Evolutionary conservation across 805 yeast species (phyloP).

Genomic region (Lachancea waltii): DNA sequence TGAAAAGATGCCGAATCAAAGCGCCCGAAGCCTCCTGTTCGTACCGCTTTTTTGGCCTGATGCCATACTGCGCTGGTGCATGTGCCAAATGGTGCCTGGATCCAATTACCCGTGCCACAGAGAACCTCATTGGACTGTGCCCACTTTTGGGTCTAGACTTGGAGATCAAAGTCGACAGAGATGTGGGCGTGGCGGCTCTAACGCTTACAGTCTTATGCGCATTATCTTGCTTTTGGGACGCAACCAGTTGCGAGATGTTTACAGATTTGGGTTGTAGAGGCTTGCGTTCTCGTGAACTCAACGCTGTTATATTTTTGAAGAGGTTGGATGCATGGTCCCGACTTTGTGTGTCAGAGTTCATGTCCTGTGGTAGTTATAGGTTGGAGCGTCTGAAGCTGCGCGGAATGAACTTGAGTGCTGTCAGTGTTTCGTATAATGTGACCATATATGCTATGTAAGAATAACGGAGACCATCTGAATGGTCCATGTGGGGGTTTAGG

Average conservation of each 20-base stretch:
- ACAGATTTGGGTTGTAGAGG: constrained; percentile 5
- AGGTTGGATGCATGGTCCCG: constrained; percentile 6
- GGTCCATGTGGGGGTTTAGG: background rate
- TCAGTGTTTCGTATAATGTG: no score
- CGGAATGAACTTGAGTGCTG: no score
- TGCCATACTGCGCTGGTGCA: background rate
- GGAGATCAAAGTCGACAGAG: background rate
- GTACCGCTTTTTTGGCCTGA: background rate
- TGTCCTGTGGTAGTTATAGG: no score
- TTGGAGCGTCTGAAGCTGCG: background rate
- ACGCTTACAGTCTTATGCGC: background rate
- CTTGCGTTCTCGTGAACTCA: background rate
- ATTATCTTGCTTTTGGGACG: background rate
- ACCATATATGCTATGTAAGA: no score
- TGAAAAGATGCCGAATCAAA: constrained; percentile 1
- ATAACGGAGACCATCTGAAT: background rate
- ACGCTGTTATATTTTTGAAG: background rate
- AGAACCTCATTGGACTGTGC: background rate
- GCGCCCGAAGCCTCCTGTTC: background rate
- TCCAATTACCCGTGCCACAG: background rate
- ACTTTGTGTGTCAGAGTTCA: constrained; percentile 11
- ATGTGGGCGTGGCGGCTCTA: background rate
- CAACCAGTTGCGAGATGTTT: constrained; percentile 6
- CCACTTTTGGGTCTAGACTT: background rate
- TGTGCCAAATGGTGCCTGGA: background rate